Base-by-base conservation (phyloP, 371 early-diverging fungal species). In the Apophysomyces trapeziformis region DNA sequence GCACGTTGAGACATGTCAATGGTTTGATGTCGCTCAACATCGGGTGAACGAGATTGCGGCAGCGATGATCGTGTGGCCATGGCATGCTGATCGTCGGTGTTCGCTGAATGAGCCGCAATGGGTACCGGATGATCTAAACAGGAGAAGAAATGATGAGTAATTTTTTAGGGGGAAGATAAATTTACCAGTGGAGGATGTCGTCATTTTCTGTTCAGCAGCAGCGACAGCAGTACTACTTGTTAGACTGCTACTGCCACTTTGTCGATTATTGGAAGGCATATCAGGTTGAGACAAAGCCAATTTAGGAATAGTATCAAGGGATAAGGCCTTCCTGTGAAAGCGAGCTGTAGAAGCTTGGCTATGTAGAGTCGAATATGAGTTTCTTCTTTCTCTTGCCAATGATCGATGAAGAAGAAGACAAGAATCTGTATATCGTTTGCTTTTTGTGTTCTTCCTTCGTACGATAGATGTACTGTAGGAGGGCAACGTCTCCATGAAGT, bases 11-110 rank as follows among this genome's bases (percentile, higher is more conserved):
- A 26, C 16, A 61, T 54, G 56, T 63, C 38, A 50, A 56, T 54
- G 12, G 50, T 63, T 38, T 63, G 32, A 43, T 38, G 57, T 41
- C n/a, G 39, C 38, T 64, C 43, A 18, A 14, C 47, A 36, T 44
- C 26, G 46, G 61, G 36, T 50, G 43, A 47, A 58, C 45, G 59
- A 16, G 26, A 32, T 46, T 46, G 60, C 47, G 66, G 50, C 66
- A 65, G 58, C 66, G 67, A 61, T 60, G 61, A 61, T 21, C 61
- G 61, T 58, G 61, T 66, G 39, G 67, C 61, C 67, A 66, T 66
- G 61, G 67, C 67, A 66, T 66, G 47, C 46, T 66, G 67, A 38
- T 56, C 35, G 64, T 57, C 38, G 64, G 16, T 57, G 57, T 46
- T 64, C 32, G 26, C 50, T 46, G 46, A 38, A 44, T 44, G 36